Evolutionary conservation across 2,329 filamentous ascomycete species (phyloP).

Genomic region (Colletotrichum paranaense): DNA sequence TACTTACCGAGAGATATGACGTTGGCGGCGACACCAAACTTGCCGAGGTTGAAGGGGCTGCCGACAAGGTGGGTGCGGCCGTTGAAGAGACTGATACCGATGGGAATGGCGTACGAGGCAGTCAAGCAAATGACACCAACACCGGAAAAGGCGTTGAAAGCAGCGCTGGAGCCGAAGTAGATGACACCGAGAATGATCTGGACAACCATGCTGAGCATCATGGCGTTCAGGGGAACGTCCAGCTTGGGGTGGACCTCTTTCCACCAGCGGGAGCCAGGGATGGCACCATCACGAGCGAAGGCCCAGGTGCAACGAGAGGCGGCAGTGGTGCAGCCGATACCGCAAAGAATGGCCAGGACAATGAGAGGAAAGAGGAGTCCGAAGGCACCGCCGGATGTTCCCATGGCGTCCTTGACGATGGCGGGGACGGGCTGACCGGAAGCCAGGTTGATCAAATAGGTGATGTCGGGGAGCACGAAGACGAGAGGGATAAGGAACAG

Average conservation of each 20-base stretch:
- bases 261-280: slow-evolving; percentile 72
- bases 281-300: slow-evolving; percentile 77
- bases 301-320: slow-evolving; percentile 76
- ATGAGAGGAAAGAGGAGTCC: slow-evolving; percentile 73
- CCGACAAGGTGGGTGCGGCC: slow-evolving; percentile 69
- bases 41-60: slow-evolving; percentile 71
- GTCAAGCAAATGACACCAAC: slow-evolving; percentile 78
- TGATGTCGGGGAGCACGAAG: slow-evolving; percentile 75
- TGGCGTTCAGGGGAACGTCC: slow-evolving; percentile 76
- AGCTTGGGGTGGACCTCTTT: slow-evolving; percentile 70
- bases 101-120: slow-evolving; percentile 74
- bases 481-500: slow-evolving; percentile 76
- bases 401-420: slow-evolving; percentile 73
- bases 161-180: slow-evolving; percentile 75
- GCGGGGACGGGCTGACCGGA: slow-evolving; percentile 72
- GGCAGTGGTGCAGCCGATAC: slow-evolving; percentile 76
- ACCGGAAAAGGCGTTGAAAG: slow-evolving; percentile 79
- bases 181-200: slow-evolving; percentile 73
- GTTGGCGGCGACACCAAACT: slow-evolving; percentile 71
- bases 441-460: slow-evolving; percentile 61
- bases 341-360: slow-evolving; percentile 74
- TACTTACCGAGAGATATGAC: slow-evolving; percentile 70
- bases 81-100: slow-evolving; percentile 71
- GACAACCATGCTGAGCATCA: slow-evolving; percentile 77
- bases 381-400: slow-evolving; percentile 70